Percentiles rank a stretch among this genome's conserved stretches.
Evolutionary conservation across 1,284 basidiomycete genomes (phyloP).

Genomic region (Crepidotus sp.): DNA sequence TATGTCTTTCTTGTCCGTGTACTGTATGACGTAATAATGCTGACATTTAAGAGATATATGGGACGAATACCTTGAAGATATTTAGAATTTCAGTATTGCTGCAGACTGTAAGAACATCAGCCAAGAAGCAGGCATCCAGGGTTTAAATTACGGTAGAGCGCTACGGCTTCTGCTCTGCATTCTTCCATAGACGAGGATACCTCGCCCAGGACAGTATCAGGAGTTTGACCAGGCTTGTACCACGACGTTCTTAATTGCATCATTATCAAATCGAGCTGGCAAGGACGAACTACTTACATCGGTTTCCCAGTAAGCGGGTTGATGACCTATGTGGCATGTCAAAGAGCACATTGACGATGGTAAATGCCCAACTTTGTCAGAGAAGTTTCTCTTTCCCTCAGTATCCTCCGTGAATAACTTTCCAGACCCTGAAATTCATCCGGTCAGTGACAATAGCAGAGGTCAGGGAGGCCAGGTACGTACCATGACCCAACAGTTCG

Average conservation of each 20-base stretch:
- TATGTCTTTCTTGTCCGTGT: constrained; percentile 54
- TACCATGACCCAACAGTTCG: constrained; percentile 63
- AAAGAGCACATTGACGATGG: too few relatives aligned
- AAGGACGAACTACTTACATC: constrained; percentile 36
- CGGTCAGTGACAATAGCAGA: too few relatives aligned
- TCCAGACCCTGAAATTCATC: too few relatives aligned
- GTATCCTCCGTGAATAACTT: constrained; percentile 70
- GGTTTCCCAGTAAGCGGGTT: constrained; percentile 80
- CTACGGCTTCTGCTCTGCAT: constrained; percentile 56
- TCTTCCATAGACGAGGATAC: constrained; percentile 84
- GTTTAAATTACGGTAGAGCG: background rate
- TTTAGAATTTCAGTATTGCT: constrained; percentile 63
- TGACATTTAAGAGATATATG: too few relatives aligned
- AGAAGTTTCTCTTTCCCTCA: constrained; percentile 74
- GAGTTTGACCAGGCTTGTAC: constrained; percentile 79
- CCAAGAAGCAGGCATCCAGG: background rate
- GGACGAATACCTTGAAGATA: constrained; percentile 55
- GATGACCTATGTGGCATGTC: constrained; percentile 55
- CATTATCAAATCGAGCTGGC: background rate
- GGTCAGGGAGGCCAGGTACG: too few relatives aligned
- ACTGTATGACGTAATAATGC: constrained; percentile 32
- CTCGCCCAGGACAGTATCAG: constrained; percentile 71
- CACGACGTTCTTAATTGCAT: constrained; percentile 48
- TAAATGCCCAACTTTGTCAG: constrained; percentile 41
- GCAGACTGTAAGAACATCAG: too few relatives aligned